Base-by-base conservation (phyloP, 768 basidiomycete species). In the Tubosaeta sp. region DNA sequence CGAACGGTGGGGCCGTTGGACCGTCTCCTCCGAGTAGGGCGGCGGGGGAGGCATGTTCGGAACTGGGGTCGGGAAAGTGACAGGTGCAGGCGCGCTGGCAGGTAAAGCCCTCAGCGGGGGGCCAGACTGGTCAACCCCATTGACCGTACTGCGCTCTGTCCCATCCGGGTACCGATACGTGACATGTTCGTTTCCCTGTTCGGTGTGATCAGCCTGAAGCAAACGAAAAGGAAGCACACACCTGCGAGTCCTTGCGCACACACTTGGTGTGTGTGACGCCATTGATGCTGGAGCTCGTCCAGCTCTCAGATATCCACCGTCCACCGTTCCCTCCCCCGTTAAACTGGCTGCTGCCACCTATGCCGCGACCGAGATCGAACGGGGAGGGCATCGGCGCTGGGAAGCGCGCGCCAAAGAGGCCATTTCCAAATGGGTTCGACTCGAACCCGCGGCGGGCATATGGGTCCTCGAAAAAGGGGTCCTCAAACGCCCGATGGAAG, bases 171-270 rank as follows among this genome's bases (percentile, higher is more conserved):
- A 79, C 8, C 74, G 81, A 46, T 81, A 80, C 12, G 77, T 82
- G 42, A 86, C 71, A 63, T 89, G 85, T 59, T 87, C 85, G 56
- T 87, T 87, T 3, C 88, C 88, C 87, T 90, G 54, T 3, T 40
- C 43, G 27, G 10, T 49, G 44, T 58, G 30, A 36, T 47, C 47
- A 49, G 46, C 30, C 30, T 21, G 21, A 24, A 32, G 7, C 35
- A 29, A 44, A 16, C 5, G 47, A 13, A 42, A 7, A 43, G 6
- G n/a, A 12, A 36, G 27, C 14, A 66, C 83, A 57, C 59, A 88
- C 88, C 32, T 82, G 64, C 35, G 71, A 74, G 59, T 90, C 86
- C 63, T 54, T 76, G 62, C 65, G 77, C 70, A 68, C 80, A 69
- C 58, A 80, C 63, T 66, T 79, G 18, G 65, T 80, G 52, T 83